phyloP scores from a whole-genome alignment of 148 eudicot species.

The Rheum nobile region DNA sequence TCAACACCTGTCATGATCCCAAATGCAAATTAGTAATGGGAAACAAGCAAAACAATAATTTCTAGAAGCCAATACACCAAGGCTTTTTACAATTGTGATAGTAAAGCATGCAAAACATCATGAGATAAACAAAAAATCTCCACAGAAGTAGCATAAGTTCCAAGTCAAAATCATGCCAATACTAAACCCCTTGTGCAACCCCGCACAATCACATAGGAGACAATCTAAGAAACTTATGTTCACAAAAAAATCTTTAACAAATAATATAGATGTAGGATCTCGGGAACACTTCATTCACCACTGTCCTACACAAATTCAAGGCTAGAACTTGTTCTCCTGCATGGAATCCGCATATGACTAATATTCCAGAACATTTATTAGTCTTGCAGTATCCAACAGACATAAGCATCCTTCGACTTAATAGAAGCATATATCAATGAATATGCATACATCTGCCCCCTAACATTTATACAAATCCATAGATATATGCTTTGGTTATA shows the following conservation, averaged over 20 bases:
- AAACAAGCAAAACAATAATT: background rate
- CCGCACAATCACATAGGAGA: background rate
- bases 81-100: background rate
- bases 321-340: background rate
- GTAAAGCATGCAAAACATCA: background rate
- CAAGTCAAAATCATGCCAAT: no score
- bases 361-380: background rate
- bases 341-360: background rate
- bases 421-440: no score
- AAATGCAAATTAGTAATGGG: background rate
- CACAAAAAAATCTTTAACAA: background rate
- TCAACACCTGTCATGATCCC: constrained; percentile 52
- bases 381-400: background rate
- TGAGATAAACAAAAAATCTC: background rate
- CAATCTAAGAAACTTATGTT: background rate
- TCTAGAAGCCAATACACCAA: no score
- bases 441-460: no score
- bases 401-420: background rate
- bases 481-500: no score
- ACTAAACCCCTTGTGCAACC: background rate
- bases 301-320: background rate
- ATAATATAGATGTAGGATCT: background rate
- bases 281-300: background rate
- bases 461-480: no score
- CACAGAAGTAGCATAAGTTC: background rate